Conservation (phyloP, 148 eudicot genomes). For the Linanthus parryae region DNA sequence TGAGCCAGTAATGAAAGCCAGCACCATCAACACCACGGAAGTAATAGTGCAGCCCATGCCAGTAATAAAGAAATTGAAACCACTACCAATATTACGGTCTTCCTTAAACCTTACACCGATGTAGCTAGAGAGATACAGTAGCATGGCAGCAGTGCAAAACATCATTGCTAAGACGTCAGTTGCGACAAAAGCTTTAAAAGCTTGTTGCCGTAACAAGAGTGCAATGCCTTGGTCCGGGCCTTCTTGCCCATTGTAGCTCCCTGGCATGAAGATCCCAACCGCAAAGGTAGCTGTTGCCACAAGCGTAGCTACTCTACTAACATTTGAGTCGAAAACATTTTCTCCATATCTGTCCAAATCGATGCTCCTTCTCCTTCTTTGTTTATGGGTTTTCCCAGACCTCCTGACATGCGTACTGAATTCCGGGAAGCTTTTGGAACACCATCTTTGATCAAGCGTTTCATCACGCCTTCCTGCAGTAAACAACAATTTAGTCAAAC, state of each 20-base stretch:
- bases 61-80: too few species aligned
- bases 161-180: neutral
- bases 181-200: conserved; percentile 2
- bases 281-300: conserved; percentile 11
- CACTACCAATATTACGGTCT: too few species aligned
- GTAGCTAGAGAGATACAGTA: neutral
- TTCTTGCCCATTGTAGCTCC: conserved; percentile 5
- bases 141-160: neutral
- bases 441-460: too few species aligned
- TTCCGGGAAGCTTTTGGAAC: too few species aligned
- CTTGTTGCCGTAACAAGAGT: neutral
- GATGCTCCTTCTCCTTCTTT: neutral
- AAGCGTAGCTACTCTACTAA: conserved; percentile 4
- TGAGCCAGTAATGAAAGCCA: conserved; percentile 1
- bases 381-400: too few species aligned
- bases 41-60: neutral
- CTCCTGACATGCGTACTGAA: too few species aligned
- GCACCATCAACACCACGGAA: conserved; percentile 8
- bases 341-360: neutral
- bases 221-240: conserved; percentile 8
- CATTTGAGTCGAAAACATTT: neutral
- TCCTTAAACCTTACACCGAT: too few species aligned
- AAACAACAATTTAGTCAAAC: too few species aligned
- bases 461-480: too few species aligned
- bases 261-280: conserved; percentile 10